Evolutionary conservation across 805 yeast genomes (phyloP), one percentile per base, ranked within the genome.

Genomic region (Lipomyces chichibuensis): DNA sequence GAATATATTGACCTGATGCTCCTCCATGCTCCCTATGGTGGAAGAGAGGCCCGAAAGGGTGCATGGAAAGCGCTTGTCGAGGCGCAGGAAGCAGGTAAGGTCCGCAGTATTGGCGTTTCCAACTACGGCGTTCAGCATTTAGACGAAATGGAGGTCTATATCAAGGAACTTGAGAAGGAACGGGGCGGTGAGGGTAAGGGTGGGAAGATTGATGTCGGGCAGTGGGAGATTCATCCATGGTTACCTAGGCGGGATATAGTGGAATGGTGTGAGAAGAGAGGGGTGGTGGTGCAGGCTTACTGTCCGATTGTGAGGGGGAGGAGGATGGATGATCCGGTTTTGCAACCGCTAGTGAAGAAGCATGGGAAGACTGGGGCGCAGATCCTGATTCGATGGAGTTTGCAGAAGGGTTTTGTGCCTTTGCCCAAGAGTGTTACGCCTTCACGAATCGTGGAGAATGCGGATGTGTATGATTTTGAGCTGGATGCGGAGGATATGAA

Each of bases 1-100:
- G 84, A 81, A 17, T 90, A 90, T 74, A 89, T 91, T 69, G 96
- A 91, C 75, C 77, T 91, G 66, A 77, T 88, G 57, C 80, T 91
- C 73, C 87, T 91, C 70, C 90, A 87, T 74, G 83, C 88, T 11
- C 84, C 84, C 25, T 66, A 64, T 32, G 66, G 59, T 13, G 53
- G 67, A 56, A 55, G 63, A 27, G 67, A 65, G 39, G 70, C 62
- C 39, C 75, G 89, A 60, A 77, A 84, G 49, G 85, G 81, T 58
- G 79, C 85, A 4, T 88, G 85, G 82, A 74, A 77, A 63, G 88
- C 87, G 6, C 78, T 87, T 71, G 86, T 87, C 75, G 85, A 86
- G 65, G 83, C 83, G 3, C 87, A 83, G 14, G 83, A 76, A 32
- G 75, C 77, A 9, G 89, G 89, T 14, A 77, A 74, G 59, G 81